phyloP scores from a whole-genome alignment of 345 rosid genomes.

The Crucihimalaya himalaica region DNA sequence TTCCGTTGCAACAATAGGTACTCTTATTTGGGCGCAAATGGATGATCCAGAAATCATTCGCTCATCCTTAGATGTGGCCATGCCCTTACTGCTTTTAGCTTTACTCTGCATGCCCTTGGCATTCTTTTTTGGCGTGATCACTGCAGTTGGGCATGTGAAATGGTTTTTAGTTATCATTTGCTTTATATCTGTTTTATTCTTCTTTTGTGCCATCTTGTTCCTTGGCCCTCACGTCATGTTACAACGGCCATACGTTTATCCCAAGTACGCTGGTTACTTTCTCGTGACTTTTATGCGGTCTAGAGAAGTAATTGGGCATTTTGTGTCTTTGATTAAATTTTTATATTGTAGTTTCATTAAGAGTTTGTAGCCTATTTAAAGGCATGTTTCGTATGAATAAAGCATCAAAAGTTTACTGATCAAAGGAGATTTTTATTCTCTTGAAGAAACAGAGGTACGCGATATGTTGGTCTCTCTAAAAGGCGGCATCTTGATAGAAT shows the following conservation, averaged over 20 bases:
- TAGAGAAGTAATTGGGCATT: too few relatives aligned
- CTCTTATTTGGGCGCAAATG: constrained; percentile 23
- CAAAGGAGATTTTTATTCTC: neutral
- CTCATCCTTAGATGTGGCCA: neutral
- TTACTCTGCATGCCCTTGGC: neutral
- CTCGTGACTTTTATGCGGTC: neutral
- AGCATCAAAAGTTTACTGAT: neutral
- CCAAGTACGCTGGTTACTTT: neutral
- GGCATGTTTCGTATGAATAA: neutral
- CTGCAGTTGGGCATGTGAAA: neutral
- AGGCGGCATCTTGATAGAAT: too few relatives aligned
- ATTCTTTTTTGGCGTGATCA: neutral
- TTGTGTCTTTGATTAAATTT: neutral
- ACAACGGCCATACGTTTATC: neutral
- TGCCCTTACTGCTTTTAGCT: neutral
- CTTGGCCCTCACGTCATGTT: neutral
- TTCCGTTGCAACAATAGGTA: neutral
- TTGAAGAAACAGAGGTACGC: too few relatives aligned
- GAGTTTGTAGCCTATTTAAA: too few relatives aligned
- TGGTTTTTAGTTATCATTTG: neutral
- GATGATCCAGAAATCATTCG: neutral
- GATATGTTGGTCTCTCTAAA: too few relatives aligned
- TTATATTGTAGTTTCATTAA: neutral
- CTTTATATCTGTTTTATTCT: neutral
- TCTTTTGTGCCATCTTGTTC: neutral